Evolutionary conservation across 257 asterid genomes (phyloP).

Genomic region (Knoxia roxburghii): DNA sequence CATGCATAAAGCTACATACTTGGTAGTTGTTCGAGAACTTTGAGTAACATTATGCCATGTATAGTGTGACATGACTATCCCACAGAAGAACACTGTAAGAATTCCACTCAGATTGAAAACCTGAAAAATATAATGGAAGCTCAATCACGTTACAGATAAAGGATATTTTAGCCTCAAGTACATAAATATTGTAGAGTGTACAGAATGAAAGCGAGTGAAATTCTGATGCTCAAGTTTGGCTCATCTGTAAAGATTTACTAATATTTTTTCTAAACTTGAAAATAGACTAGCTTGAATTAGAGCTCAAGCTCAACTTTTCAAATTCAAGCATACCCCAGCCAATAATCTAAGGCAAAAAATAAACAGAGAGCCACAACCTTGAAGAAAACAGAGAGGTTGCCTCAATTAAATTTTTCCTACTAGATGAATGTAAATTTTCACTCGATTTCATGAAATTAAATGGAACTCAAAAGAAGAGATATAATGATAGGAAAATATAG

Average conservation of each 20-base stretch:
- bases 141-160: background rate
- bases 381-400: background rate
- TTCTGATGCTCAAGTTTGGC: background rate
- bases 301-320: background rate
- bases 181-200: background rate
- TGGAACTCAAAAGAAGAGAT: background rate
- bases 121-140: constrained; percentile 40
- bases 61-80: constrained; percentile 81
- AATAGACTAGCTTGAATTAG: background rate
- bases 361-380: too few relatives aligned
- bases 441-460: background rate
- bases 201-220: background rate
- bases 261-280: background rate
- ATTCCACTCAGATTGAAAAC: constrained; percentile 64
- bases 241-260: background rate
- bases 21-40: constrained; percentile 62
- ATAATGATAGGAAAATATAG: background rate
- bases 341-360: background rate
- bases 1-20: constrained; percentile 26
- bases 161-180: background rate
- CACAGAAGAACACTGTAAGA: constrained; percentile 77
- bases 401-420: background rate
- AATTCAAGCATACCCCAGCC: background rate
- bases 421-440: background rate
- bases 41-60: constrained; percentile 67